Evolutionary conservation across 305 asterid species (phyloP), one percentile per base, ranked within the genome.

Genomic region (Fraxinus platypoda): DNA sequence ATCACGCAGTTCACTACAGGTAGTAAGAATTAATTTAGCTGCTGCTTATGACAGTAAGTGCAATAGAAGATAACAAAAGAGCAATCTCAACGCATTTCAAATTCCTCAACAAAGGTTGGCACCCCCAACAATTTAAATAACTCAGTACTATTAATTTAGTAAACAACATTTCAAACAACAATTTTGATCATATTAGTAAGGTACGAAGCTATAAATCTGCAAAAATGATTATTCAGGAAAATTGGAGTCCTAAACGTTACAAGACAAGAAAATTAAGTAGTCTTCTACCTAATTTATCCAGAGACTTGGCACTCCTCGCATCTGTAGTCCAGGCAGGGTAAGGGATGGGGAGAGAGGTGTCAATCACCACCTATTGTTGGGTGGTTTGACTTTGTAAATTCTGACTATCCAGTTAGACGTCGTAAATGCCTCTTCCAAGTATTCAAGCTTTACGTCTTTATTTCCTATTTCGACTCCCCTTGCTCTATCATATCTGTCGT

Each of bases 401-500:
- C 99, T 90, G 57, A 96, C 95, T 75, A 96, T 96, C 99, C 99
- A 96, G 85, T 96, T 96, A 6, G 98, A 94, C 12, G 98, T 96
- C 0, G 99, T 96, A 87, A 92, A 93, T 30, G 98, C 98, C 88
- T 96, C 98, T 90, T 94, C 99, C 84, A 96, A 87, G 86, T 96
- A 85, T 82, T 96, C 93, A 12, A 96, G 94, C 91, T 94, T 94
- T 85, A 96, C 82, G 85, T 96, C 99, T 84, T 96, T 94, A 72
- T 96, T 96, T 81, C 99, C 99, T 2, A 94, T 96, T 88, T 96
- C 99, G 31, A 96, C 99, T 4, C 99, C 99, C 57, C 99, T 91
- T 30, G 99, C 99, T 83, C 99, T 87, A 84, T 94, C 99, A n/a
- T 90, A 96, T 71, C 99, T 94, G 94, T 84, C 81, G 75, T 74